These are phyloP conservation scores for Beta vulgaris DNA, from an alignment of 148 eudicot species.

Conservation along the genomic window DNA sequence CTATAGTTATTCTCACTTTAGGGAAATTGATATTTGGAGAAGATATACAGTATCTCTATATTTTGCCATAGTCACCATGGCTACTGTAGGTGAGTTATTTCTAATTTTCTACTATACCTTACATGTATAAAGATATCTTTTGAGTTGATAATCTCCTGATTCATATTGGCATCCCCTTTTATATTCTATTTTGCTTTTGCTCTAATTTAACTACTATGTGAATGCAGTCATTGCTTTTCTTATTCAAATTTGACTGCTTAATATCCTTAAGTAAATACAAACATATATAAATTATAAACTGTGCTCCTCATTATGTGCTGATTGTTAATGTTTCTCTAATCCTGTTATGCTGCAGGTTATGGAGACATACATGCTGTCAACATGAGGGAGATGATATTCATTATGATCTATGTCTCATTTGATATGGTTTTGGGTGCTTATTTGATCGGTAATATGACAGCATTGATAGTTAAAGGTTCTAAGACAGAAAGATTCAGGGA, in stretches of 20 bases:
- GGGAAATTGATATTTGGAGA: conserved; percentile 79
- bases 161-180: too few relatives aligned
- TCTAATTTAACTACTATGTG: not conserved
- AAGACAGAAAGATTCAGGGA: conserved; percentile 68
- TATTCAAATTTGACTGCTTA: too few relatives aligned
- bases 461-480: conserved; percentile 70
- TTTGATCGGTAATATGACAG: conserved; percentile 73
- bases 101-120: not conserved
- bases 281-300: too few relatives aligned
- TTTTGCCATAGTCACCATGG: conserved; percentile 93
- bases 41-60: conserved; percentile 74
- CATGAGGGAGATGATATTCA: conserved; percentile 70
- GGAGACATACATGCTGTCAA: conserved; percentile 83
- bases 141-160: not conserved
- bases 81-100: conserved; percentile 80
- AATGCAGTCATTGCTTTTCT: not conserved
- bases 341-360: conserved; percentile 46
- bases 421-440: conserved; percentile 78
- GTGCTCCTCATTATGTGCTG: not conserved
- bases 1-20: conserved; percentile 68
- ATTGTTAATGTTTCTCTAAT: not conserved
- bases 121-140: not conserved
- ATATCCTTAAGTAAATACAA: too few relatives aligned
- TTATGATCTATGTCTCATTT: conserved; percentile 73
- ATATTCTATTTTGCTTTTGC: not conserved